Conservation (phyloP, 257 asterid genomes). For the Rhazya stricta region DNA sequence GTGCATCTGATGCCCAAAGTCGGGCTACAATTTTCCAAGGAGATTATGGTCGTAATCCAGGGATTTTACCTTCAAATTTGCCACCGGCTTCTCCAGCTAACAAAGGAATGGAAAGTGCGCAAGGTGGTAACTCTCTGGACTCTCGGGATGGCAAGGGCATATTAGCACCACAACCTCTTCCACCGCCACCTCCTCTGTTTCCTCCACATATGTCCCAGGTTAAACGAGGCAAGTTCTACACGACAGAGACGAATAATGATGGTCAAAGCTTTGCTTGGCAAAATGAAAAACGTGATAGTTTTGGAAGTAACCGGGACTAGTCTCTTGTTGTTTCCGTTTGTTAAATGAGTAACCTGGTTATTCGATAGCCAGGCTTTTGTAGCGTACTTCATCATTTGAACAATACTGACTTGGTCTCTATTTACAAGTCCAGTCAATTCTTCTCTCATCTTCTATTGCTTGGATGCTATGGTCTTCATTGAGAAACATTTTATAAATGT, state of each 20-base stretch:
- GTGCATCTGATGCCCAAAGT: conserved; percentile 33
- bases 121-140: conserved; percentile 42
- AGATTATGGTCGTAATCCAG: conserved; percentile 39
- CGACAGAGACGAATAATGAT: conserved; percentile 53
- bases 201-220: conserved; percentile 47
- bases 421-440: neutral
- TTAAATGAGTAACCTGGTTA: neutral
- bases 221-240: conserved; percentile 51
- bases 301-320: conserved; percentile 48
- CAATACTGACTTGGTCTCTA: neutral
- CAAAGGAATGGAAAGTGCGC: conserved; percentile 46
- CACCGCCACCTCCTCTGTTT: conserved; percentile 58
- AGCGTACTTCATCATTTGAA: neutral
- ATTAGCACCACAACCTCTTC: conserved; percentile 53
- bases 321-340: neutral
- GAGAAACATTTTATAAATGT: neutral
- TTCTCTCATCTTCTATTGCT: neutral
- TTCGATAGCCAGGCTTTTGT: neutral
- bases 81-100: conserved; percentile 34
- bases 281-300: conserved; percentile 46
- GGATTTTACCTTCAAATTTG: conserved; percentile 35
- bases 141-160: conserved; percentile 55
- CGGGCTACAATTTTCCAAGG: conserved; percentile 26
- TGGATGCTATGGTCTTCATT: neutral
- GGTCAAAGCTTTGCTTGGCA: conserved; percentile 75